Evolutionary conservation across 2,329 filamentous ascomycete species (phyloP), one percentile per base, ranked within the genome.

Genomic region (Fusarium abutilonis): DNA sequence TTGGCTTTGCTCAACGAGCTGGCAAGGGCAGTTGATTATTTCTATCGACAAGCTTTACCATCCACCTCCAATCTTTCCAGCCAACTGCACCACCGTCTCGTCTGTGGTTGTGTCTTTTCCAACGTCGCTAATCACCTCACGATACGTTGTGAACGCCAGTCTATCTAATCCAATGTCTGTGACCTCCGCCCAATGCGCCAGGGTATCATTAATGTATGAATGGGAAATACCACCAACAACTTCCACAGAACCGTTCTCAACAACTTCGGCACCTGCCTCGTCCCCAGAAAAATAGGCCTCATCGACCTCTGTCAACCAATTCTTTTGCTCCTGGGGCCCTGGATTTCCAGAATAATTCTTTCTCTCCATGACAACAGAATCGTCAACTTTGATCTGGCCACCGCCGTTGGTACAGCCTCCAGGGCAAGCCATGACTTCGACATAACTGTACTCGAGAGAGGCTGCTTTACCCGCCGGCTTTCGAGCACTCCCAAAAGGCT

Each of bases 321-420:
- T 86, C 74, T 93, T 96, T 77, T 97, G 93, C 76, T 93, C 91
- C 60, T 88, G 86, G 4, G 89, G 86, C 0, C 90, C 89, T 28
- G 88, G 83, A 69, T 89, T 90, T 29, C 76, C 75, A 3, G 76
- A 73, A 13, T 79, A 66, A 3, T 79, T 77, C 61, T 78, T 81
- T 43, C 80, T 80, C 60, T 82, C 81, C 38, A 81, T 70, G 9
- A 89, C 77, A 11, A 86, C 78, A 7, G 90, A 86, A 73, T 98
- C 95, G 49, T 92, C 91, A 23, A 92, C 86, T 73, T 97, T 97
- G 73, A 99, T 89, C 79, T 99, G 95, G 1, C 95, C 95, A 34
- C 95, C 95, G 2, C 95, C 95, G 70, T 99, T 99, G 51, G 95
- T 99, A 78, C 95, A 99, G 4, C 95, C 95, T n/a, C 95, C 95